Evolutionary conservation across 495 filamentous ascomycete genomes (phyloP).

Genomic region (Penicillium angulare): DNA sequence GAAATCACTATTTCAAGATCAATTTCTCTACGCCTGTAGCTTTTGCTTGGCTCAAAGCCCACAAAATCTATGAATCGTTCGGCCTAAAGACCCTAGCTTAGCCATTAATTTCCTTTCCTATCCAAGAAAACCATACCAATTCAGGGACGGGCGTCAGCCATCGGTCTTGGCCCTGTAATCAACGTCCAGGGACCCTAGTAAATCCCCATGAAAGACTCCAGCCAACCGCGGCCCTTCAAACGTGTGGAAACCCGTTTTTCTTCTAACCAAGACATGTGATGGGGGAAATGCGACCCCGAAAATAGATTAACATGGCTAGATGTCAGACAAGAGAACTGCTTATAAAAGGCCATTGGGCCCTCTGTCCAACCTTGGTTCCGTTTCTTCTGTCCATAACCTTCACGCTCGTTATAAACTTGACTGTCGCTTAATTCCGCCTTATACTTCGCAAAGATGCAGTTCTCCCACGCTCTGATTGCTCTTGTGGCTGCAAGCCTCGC

Average conservation of each 20-base stretch:
- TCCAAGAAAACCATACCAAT: not conserved
- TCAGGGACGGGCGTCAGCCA: not conserved
- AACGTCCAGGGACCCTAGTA: not conserved
- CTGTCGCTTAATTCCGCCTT: constrained; percentile 25
- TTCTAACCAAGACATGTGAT: not conserved
- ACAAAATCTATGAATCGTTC: too few species aligned
- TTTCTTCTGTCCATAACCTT: not conserved
- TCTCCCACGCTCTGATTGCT: constrained; percentile 32
- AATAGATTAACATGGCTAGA: not conserved
- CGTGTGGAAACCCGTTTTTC: not conserved
- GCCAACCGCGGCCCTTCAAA: not conserved
- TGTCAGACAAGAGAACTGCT: not conserved
- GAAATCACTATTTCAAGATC: not conserved
- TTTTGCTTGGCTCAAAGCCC: too few species aligned
- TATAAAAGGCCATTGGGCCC: not conserved
- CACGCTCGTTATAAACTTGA: constrained; percentile 23
- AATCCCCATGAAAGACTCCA: not conserved
- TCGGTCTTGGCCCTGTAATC: not conserved
- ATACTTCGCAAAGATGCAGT: constrained; percentile 37
- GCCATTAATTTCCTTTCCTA: not conserved
- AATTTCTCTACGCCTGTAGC: not conserved
- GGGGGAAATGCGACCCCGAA: not conserved
- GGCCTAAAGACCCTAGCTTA: not conserved
- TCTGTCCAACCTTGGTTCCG: not conserved
- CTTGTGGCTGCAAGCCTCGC: constrained; percentile 38